Evolutionary conservation across 2,329 filamentous ascomycete genomes (phyloP).

Genomic region (Nannizziopsis barbatae): DNA sequence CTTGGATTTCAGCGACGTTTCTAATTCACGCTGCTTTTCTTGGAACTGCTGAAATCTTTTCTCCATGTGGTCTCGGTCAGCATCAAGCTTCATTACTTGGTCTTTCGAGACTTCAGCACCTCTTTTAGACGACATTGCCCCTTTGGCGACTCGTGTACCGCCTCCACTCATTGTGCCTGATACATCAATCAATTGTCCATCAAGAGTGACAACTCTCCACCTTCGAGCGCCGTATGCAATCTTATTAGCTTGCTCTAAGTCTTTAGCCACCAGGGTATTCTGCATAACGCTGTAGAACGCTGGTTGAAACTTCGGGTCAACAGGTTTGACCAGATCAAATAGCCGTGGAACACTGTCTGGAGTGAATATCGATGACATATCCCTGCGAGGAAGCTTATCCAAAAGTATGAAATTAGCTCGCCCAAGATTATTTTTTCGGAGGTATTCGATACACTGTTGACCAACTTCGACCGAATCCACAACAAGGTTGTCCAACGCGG

Average conservation of each 20-base stretch:
- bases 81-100: conserved; percentile 75
- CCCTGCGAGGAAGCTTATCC: conserved; percentile 69
- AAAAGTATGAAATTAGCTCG: conserved; percentile 95
- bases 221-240: conserved; percentile 89
- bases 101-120: conserved; percentile 79
- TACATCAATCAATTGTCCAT: conserved; percentile 92
- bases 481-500: conserved; percentile 86
- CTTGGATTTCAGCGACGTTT: conserved; percentile 59
- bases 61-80: conserved; percentile 75
- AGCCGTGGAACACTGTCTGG: conserved; percentile 85
- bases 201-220: conserved; percentile 93
- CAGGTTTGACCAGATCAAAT: conserved; percentile 84
- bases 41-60: conserved; percentile 74
- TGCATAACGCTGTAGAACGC: conserved; percentile 94
- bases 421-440: conserved; percentile 93
- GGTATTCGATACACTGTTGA: conserved; percentile 95
- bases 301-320: conserved; percentile 73
- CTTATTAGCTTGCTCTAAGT: conserved; percentile 90
- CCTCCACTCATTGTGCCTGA: conserved; percentile 98
- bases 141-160: conserved; percentile 78
- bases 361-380: conserved; percentile 69
- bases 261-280: conserved; percentile 84
- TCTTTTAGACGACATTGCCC: conserved; percentile 93
- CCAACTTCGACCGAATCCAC: conserved; percentile 92
- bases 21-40: conserved; percentile 68